Base-by-base conservation (phyloP, 306 rosid species). In the Heteromeles arbutifolia region DNA sequence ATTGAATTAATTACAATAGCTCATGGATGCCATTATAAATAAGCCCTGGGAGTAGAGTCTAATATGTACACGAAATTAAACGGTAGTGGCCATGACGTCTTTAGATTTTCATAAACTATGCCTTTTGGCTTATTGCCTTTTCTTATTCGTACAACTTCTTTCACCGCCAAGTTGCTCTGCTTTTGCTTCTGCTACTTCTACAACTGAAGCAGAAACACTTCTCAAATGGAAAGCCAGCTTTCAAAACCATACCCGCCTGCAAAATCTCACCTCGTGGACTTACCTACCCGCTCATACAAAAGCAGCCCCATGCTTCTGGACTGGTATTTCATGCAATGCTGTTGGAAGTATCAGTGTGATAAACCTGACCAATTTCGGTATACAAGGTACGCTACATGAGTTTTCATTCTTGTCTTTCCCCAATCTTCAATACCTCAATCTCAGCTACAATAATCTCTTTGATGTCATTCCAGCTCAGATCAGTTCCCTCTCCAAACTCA, bases 251-350 rank as follows among this genome's bases (percentile, higher is more conserved):
- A 57, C 70, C 14, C 25, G 26, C 5, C 24, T 57, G 21, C 19
- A 28, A 19, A 31, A 17, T 21, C 57, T 79, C 5, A 52, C 56
- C 58, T 70, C 81, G 1, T 75, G 86, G 83, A 12, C 52, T 57
- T 21, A 25, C 62, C 8, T 65, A 3, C 67, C 79, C n/a, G 4
- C 0, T 45, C 14, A 13, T 4, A 1, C 52, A 15, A 14, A 44
- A 13, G 0, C 0, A 1, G 0, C 52, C 53, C 72, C 72, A 41
- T 67, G 72, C 6, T n/a, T 4, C 8, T 67, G 72, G 72, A 43
- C 22, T 2, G 72, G 56, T 41, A 39, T 67, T 41, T 22, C 44
- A 14, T 68, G 56, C 56, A 68, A 68, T 43, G n/a, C 4, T n/a
- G 22, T 11, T 24, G 72, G 72, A 14, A 68, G 72, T 68, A 57